A percentile compares a stretch with the other conserved stretches of the same genome.
These are phyloP conservation scores for Fusarium annulatum DNA, from an alignment of 2,329 filamentous ascomycete genomes.

Conservation along the genomic window DNA sequence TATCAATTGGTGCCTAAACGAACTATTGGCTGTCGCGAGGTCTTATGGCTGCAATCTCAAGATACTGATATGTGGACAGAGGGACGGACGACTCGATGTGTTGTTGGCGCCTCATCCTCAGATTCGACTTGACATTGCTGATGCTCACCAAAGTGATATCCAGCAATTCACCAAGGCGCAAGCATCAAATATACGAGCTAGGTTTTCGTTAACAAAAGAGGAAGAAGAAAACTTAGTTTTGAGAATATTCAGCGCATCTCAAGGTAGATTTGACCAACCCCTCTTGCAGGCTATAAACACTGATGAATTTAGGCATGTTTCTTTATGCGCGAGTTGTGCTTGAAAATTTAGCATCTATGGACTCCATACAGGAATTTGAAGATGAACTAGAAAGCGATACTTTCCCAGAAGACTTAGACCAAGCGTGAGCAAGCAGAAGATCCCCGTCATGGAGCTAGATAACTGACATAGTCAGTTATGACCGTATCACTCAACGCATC, in stretches of 20 bases:
- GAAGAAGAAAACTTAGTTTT: fast-evolving
- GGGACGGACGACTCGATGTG: background rate
- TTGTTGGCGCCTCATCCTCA: background rate
- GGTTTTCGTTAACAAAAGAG: fast-evolving
- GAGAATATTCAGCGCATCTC: fast-evolving
- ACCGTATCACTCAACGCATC: fast-evolving
- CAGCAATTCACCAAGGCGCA: fast-evolving
- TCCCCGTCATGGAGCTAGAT: no score
- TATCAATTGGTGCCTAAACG: fast-evolving
- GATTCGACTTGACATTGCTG: fast-evolving
- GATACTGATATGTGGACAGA: background rate
- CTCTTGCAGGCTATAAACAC: no score
- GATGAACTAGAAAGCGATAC: fast-evolving
- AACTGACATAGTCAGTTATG: background rate
- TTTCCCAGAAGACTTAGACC: fast-evolving
- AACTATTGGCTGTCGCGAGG: background rate
- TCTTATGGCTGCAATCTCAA: no score
- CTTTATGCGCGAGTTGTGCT: background rate
- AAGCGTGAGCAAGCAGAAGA: background rate
- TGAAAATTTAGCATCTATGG: fast-evolving
- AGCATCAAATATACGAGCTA: fast-evolving
- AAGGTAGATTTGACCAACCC: background rate
- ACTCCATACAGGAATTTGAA: background rate
- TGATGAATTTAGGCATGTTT: background rate
- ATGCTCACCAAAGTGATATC: fast-evolving